phyloP scores from a whole-genome alignment of 1,284 basidiomycete genomes.

The Heterobasidion parviporum region DNA sequence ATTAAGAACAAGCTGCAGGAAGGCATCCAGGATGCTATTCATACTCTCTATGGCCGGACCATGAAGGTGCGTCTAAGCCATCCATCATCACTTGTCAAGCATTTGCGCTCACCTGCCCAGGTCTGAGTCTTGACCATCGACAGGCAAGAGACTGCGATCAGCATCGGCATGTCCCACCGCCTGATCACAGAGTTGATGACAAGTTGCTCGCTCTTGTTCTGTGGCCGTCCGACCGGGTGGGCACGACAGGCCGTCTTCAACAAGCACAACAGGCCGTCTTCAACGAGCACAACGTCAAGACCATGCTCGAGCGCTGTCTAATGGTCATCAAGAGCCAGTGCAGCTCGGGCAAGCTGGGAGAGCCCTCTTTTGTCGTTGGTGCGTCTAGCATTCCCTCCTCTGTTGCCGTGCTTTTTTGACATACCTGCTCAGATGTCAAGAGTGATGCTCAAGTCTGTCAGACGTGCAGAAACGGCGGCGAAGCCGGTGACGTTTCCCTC shows the following conservation, averaged over 20 bases:
- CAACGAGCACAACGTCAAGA: conserved; percentile 75
- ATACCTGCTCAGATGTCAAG: conserved; percentile 80
- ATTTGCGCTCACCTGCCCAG: conserved; percentile 24
- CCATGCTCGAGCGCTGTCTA: conserved; percentile 83
- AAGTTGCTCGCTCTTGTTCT: conserved; percentile 17
- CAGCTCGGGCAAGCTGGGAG: conserved; percentile 86
- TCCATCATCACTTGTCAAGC: no score
- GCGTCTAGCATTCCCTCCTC: not conserved
- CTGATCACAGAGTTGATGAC: conserved; percentile 97
- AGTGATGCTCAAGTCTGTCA: conserved; percentile 28
- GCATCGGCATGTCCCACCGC: conserved; percentile 95
- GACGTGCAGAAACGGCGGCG: no score
- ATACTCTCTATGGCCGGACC: no score
- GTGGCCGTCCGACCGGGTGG: not conserved
- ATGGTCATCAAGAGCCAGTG: conserved; percentile 91
- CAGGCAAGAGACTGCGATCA: conserved; percentile 95
- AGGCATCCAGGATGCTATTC: conserved; percentile 96
- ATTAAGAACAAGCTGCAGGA: conserved; percentile 99
- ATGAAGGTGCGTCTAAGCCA: no score
- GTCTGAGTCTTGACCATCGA: conserved; percentile 99
- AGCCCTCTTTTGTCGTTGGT: conserved; percentile 94
- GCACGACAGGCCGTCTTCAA: conserved; percentile 79
- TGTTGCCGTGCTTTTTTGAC: no score
- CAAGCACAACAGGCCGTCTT: conserved; percentile 82
- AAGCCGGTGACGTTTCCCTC: no score